Base-by-base conservation (phyloP, 495 filamentous ascomycete species). In the Neurospora sp. region DNA sequence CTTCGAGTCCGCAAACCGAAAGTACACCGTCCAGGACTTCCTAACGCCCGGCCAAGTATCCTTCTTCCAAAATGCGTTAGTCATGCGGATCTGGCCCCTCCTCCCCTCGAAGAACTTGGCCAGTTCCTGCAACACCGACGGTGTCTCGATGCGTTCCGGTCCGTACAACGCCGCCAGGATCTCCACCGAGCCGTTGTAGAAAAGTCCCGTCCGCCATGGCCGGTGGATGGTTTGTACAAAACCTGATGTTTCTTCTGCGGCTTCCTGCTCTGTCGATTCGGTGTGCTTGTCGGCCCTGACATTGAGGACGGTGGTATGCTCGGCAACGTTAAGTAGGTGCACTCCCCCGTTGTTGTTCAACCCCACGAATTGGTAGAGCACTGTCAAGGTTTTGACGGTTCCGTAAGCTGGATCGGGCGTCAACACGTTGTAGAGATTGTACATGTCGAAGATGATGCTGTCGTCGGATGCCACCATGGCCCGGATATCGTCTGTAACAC, bases 11-110 rank as follows among this genome's bases (percentile, higher is more conserved):
- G 74, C 73, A 69, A 79, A 77, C 7, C 75, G 61, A 35, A 79
- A 78, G 61, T 74, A 79, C 35, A 77, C 74, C 4, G 75, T 71
- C 78, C 78, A 79, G 22, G 77, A 75, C 74, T 79, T 79, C 12
- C 39, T 40, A 18, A 70, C 40, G n/a, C 72, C 72, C 40, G 73
- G 72, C 76, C 78, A 79, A 41, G 77, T 68, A 39, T 78, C 78
- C 5, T 16, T 39, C 44, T 74, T 71, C 70, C 78, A 78, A 39
- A 79, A 79, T 1, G 18, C 72, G 65, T 74, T 79, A 18, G 72
- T 79, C 78, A 75, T 78, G 22, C 78, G 71, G 16, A 79, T 76
- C 72, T 77, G 76, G 9, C 76, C 73, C 40, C 74, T 41, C 14
- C 74, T 38, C 3, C 78, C 78, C 65, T 78, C 75, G 12, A 79